phyloP scores from a whole-genome alignment of 148 eudicot species.

The Cornus suecica region DNA sequence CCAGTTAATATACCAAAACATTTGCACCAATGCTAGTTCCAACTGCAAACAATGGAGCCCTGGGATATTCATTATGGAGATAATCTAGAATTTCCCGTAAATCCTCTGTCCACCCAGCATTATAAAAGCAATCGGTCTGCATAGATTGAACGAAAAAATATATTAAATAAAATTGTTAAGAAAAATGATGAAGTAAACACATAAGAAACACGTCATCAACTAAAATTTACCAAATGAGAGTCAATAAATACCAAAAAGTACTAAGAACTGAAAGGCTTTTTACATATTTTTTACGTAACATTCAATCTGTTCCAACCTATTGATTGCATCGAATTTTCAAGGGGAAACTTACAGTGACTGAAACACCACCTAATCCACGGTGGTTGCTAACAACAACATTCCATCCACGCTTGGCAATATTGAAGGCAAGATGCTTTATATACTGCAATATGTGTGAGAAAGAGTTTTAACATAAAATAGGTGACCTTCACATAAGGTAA shows the following conservation, averaged over 20 bases:
- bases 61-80: slow-evolving; percentile 67
- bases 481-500: background rate
- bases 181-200: background rate
- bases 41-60: slow-evolving; percentile 64
- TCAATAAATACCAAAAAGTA: too few species aligned
- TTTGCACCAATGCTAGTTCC: slow-evolving; percentile 98
- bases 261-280: too few species aligned
- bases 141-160: background rate
- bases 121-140: slow-evolving; percentile 94
- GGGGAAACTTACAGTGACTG: slow-evolving; percentile 69
- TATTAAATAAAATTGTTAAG: background rate
- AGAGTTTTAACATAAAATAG: background rate
- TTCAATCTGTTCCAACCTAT: too few species aligned
- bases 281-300: too few species aligned
- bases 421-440: slow-evolving; percentile 66
- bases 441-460: slow-evolving; percentile 44
- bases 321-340: background rate
- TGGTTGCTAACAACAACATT: slow-evolving; percentile 89
- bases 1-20: slow-evolving; percentile 51
- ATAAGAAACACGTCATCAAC: background rate
- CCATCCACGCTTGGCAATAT: slow-evolving; percentile 78
- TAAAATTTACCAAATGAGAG: too few species aligned
- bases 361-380: slow-evolving; percentile 90
- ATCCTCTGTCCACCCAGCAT: slow-evolving; percentile 97
- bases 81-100: slow-evolving; percentile 52